Percentiles rank a stretch among this genome's conserved stretches.
These are phyloP conservation scores for Spirogloea muscicola DNA, from an alignment of 139 green algal species.

Conservation along the genomic window DNA sequence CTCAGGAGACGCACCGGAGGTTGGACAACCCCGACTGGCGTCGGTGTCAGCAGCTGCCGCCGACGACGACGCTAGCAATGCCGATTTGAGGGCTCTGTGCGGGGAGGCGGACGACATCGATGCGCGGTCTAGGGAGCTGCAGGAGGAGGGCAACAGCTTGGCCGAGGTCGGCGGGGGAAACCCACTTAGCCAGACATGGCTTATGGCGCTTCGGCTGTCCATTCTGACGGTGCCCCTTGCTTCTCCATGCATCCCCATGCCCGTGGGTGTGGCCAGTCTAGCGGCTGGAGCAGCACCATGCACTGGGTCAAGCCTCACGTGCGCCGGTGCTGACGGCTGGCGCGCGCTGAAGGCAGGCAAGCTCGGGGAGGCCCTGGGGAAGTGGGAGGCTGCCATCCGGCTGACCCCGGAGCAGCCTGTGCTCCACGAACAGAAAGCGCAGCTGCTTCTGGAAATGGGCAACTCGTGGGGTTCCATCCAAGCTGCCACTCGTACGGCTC, in stretches of 20 bases:
- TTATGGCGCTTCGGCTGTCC: background rate
- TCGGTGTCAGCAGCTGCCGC: too few species aligned
- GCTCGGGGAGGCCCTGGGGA: slow-evolving; percentile 7
- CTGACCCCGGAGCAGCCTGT: slow-evolving; percentile 3
- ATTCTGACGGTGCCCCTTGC: background rate
- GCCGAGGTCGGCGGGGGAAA: background rate
- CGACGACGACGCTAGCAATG: too few species aligned
- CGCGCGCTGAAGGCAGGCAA: too few species aligned
- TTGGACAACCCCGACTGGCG: too few species aligned
- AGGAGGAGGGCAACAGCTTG: slow-evolving; percentile 13
- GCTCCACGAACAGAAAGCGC: slow-evolving; percentile 23
- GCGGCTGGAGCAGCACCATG: too few species aligned
- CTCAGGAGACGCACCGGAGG: too few species aligned
- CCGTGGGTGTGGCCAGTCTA: too few species aligned
- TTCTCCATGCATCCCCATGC: background rate
- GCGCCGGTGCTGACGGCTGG: too few species aligned
- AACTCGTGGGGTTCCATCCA: slow-evolving; percentile 3
- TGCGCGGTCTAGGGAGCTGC: too few species aligned
- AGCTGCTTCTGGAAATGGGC: slow-evolving; percentile 27
- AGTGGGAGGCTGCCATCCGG: slow-evolving; percentile 15
- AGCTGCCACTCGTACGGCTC: slow-evolving; percentile 14
- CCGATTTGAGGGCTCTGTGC: too few species aligned
- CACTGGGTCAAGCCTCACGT: too few species aligned
- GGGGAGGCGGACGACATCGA: too few species aligned
- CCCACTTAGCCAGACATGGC: background rate